phyloP scores from a whole-genome alignment of 1,139 yeast genomes.

The Yamadazyma dendronema region DNA sequence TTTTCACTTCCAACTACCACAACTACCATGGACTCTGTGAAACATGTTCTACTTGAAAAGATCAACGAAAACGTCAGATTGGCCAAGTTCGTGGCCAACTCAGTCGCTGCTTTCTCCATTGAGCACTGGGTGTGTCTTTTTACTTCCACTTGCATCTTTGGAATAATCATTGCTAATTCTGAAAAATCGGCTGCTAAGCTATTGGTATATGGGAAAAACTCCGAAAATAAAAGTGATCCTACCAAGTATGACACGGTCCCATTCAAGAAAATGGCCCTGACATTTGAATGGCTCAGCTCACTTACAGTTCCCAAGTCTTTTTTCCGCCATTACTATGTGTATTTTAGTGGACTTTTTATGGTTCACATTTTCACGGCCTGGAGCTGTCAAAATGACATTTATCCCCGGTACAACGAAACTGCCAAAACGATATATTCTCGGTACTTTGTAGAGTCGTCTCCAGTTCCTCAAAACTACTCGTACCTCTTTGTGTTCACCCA shows the following conservation, averaged over 20 bases:
- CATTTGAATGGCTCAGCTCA: conserved; percentile 5
- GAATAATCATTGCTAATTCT: conserved; percentile 12
- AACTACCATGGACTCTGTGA: conserved; percentile 6
- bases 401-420: conserved; percentile 9
- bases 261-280: neutral
- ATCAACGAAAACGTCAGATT: conserved; percentile 7
- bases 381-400: conserved; percentile 8
- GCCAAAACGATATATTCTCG: conserved; percentile 6
- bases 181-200: conserved; percentile 9
- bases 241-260: neutral
- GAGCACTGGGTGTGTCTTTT: conserved; percentile 15
- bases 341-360: conserved; percentile 20
- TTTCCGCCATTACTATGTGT: conserved; percentile 48
- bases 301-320: conserved; percentile 48
- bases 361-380: conserved; percentile 8
- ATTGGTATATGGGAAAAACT: conserved; percentile 16
- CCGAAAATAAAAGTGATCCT: conserved; percentile 2
- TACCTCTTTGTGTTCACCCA: conserved; percentile 16
- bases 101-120: conserved; percentile 3
- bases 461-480: conserved; percentile 14
- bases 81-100: conserved; percentile 1
- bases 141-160: conserved; percentile 6
- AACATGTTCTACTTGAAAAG: conserved; percentile 6
- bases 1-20: neutral
- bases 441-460: conserved; percentile 7